Percentiles rank a stretch among this genome's conserved stretches.
Evolutionary conservation across 129 eudicot genomes (phyloP).

Genomic region (Flaveria sonorensis): DNA sequence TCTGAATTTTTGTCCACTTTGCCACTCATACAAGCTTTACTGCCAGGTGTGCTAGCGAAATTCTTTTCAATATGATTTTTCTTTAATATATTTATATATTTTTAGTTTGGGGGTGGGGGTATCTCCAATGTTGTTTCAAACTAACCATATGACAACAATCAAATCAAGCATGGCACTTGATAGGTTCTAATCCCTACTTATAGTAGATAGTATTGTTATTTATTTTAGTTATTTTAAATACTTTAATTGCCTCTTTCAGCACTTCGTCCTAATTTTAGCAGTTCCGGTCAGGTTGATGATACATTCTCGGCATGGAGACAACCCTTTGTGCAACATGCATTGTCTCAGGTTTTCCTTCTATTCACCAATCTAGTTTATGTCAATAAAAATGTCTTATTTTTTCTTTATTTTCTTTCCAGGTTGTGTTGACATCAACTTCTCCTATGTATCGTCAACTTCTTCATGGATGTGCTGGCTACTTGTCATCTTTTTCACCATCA

Average conservation of each 20-base stretch:
- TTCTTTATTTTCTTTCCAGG: slow-evolving; percentile 38
- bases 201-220: background rate
- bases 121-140: background rate
- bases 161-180: slow-evolving; percentile 10
- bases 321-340: slow-evolving; percentile 81
- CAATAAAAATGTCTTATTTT: background rate
- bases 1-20: slow-evolving; percentile 77
- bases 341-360: slow-evolving; percentile 64
- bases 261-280: slow-evolving; percentile 81
- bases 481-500: slow-evolving; percentile 86
- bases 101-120: background rate
- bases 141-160: background rate
- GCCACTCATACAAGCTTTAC: slow-evolving; percentile 87
- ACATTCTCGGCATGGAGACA: slow-evolving; percentile 87
- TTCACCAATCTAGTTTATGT: slow-evolving; percentile 15
- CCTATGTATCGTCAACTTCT: slow-evolving; percentile 74
- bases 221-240: background rate
- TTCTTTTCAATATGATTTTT: background rate
- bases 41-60: slow-evolving; percentile 73
- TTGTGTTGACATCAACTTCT: slow-evolving; percentile 81
- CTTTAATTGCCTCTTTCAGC: slow-evolving; percentile 51
- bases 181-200: background rate
- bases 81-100: background rate
- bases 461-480: slow-evolving; percentile 95
- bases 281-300: slow-evolving; percentile 69